Base-by-base conservation (phyloP, 768 basidiomycete species). In the Chlorophyllum brunneum region DNA sequence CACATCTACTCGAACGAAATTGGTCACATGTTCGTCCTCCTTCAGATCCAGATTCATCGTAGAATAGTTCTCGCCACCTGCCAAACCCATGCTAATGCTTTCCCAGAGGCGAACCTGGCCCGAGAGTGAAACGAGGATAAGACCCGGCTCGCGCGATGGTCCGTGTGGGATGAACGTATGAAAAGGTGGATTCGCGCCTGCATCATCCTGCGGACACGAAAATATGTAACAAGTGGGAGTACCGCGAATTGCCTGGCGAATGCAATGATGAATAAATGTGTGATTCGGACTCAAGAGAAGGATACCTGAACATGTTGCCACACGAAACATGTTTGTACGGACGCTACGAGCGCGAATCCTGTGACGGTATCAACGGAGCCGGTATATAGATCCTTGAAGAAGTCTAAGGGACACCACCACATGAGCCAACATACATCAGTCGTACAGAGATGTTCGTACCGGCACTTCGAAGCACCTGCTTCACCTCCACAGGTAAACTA, bases 71-170 rank as follows among this genome's bases (percentile, higher is more conserved):
- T 87, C 80, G 7, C 88, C 89, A 10, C 90, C 89, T 2, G 90
- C 87, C 11, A 92, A 78, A 13, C 89, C 89, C 54, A 86, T 88
- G 3, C 85, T 85, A 37, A 95, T 86, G 54, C 84, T 86, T 51
- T 93, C 86, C 94, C 94, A 98, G 64, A 91, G 89, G 31, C 89
- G 81, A 50, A 92, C 70, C 56, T 83, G 73, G 3, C 94, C 94
- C 0, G 77, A 69, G 5, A 79, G 70, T 6, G 87, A 86, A 44
- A 90, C 70, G 46, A 95, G 78, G 37, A 97, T 82, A 33, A 95
- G 79, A 22, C 93, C 93, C 2, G 94, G 94, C 69, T 98, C 94
- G 36, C 88, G 81, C 10, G 80, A 75, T 3, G 75, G 55, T 10
- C 78, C 79, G 60, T 80, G 80, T 13, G 89, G 86, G 18, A 91